Percentiles rank a stretch among this genome's conserved stretches.
These are phyloP conservation scores for Trypanosoma vivax DNA, from an alignment of 208 protist genomes.

Conservation along the genomic window DNA sequence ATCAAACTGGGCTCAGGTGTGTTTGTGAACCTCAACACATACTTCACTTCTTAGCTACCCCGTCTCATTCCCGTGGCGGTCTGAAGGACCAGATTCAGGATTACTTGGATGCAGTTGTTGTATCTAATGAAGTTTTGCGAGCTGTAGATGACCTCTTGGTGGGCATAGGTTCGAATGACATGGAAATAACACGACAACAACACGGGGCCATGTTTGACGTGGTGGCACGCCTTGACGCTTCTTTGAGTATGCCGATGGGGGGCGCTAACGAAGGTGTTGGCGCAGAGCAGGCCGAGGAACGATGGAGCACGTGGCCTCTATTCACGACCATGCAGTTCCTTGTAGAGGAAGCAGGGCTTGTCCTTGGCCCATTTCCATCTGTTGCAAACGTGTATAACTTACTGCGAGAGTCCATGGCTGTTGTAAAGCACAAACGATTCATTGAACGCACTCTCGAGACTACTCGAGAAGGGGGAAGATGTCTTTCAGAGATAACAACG, in stretches of 20 bases:
- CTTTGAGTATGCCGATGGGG: constrained; percentile 10
- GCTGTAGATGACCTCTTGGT: constrained; percentile 50
- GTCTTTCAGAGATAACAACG: neutral
- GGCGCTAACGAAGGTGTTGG: constrained; percentile 13
- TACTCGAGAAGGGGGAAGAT: neutral
- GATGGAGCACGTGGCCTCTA: constrained; percentile 59
- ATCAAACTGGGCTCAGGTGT: constrained; percentile 1
- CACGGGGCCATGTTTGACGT: constrained; percentile 48
- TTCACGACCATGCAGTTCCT: constrained; percentile 59
- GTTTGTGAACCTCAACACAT: constrained; percentile 47
- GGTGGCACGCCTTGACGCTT: constrained; percentile 39
- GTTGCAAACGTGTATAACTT: constrained; percentile 26
- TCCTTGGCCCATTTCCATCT: constrained; percentile 53
- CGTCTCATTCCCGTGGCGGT: neutral
- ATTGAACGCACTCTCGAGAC: constrained; percentile 33
- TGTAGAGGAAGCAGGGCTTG: constrained; percentile 55
- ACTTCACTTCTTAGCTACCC: constrained; percentile 25
- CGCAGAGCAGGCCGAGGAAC: neutral
- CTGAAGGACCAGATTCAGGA: constrained; percentile 18
- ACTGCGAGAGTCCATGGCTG: constrained; percentile 18
- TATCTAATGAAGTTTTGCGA: constrained; percentile 29
- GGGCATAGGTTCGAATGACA: constrained; percentile 31
- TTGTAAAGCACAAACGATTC: constrained; percentile 47
- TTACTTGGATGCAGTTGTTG: constrained; percentile 50
- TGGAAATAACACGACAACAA: constrained; percentile 36